Evolutionary conservation across 2,329 filamentous ascomycete species (phyloP).

Genomic region (Tympanopsis confertula): DNA sequence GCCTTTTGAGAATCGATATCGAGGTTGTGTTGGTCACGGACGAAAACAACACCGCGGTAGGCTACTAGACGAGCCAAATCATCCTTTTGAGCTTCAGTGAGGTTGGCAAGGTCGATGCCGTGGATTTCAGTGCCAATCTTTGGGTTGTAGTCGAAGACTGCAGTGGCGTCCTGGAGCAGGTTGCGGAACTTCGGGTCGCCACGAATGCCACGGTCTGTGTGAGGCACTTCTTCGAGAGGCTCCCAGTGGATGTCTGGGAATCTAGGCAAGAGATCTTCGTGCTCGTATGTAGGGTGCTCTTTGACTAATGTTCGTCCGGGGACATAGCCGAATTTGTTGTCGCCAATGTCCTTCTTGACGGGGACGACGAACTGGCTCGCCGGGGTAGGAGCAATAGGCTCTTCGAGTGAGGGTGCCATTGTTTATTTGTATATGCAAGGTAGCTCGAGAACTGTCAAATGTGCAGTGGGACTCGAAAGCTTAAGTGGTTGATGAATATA

Average conservation of each 20-base stretch:
- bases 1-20: slow-evolving; percentile 49
- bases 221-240: slow-evolving; percentile 30
- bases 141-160: slow-evolving; percentile 42
- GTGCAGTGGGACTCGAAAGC: no score
- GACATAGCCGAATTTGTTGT: slow-evolving; percentile 4
- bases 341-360: not conserved
- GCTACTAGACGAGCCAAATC: slow-evolving; percentile 40
- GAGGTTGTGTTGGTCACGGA: slow-evolving; percentile 42
- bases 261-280: slow-evolving; percentile 36
- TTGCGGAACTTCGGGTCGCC: slow-evolving; percentile 41
- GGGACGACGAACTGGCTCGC: not conserved
- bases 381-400: not conserved
- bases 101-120: slow-evolving; percentile 33
- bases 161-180: slow-evolving; percentile 35
- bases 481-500: no score
- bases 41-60: slow-evolving; percentile 55
- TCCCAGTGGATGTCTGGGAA: slow-evolving; percentile 42
- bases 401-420: not conserved
- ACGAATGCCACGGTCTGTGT: slow-evolving; percentile 38
- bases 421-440: no score
- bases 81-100: slow-evolving; percentile 38
- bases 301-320: slow-evolving; percentile 33
- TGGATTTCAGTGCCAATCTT: slow-evolving; percentile 42
- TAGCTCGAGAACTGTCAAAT: no score
- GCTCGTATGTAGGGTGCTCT: slow-evolving; percentile 32